These are phyloP conservation scores for Mycothermus thermophilus DNA, from an alignment of 495 filamentous ascomycete genomes.

Conservation along the genomic window DNA sequence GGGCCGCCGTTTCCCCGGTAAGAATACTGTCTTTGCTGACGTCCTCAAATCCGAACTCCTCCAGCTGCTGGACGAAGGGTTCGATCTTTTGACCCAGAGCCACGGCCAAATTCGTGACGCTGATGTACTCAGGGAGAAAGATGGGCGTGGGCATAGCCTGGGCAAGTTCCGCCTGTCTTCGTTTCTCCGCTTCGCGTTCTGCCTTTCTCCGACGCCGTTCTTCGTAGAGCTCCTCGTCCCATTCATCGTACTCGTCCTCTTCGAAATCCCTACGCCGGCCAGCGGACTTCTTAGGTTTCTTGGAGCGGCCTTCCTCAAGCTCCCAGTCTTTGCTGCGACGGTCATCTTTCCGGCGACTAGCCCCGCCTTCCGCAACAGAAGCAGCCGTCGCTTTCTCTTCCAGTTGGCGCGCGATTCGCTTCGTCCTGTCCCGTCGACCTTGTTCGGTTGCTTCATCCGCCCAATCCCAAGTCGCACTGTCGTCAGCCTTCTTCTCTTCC, in stretches of 20 bases:
- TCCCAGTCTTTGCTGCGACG: neutral
- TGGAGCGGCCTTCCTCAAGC: neutral
- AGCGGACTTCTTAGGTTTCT: slow-evolving; percentile 11
- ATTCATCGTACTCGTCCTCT: slow-evolving; percentile 19
- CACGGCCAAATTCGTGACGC: slow-evolving; percentile 67
- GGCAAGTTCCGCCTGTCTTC: slow-evolving; percentile 17
- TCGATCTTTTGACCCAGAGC: slow-evolving; percentile 56
- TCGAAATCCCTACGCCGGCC: slow-evolving; percentile 3
- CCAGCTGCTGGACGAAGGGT: slow-evolving; percentile 60
- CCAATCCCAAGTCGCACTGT: slow-evolving; percentile 5
- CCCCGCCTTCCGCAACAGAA: neutral
- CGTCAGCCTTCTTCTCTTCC: neutral
- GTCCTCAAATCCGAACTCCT: slow-evolving; percentile 72
- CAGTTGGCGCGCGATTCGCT: neutral
- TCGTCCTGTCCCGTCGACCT: neutral
- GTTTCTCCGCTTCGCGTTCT: slow-evolving; percentile 23
- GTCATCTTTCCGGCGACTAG: neutral
- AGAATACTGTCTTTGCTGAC: slow-evolving; percentile 67
- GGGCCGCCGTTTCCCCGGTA: slow-evolving; percentile 75
- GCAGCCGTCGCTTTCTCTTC: neutral
- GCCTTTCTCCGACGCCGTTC: slow-evolving; percentile 25
- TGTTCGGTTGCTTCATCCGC: slow-evolving; percentile 1
- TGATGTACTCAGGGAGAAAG: slow-evolving; percentile 80
- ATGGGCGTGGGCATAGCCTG: slow-evolving; percentile 34
- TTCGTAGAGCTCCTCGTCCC: slow-evolving; percentile 19